These are phyloP conservation scores for Malus hybrid DNA, from an alignment of 331 rosid genomes.

Conservation along the genomic window DNA sequence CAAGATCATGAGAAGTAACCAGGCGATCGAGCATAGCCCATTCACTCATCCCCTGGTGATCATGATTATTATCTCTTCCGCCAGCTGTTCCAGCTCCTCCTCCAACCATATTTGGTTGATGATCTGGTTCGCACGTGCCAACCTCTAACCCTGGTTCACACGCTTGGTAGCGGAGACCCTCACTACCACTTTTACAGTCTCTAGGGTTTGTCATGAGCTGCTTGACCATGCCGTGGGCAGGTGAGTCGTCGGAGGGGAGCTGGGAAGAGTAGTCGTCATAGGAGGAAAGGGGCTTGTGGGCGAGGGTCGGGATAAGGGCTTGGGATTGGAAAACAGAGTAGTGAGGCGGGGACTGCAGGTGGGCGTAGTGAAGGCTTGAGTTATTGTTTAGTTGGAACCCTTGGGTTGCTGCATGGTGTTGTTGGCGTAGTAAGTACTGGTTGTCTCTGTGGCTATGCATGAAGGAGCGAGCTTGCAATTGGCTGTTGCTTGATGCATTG, in stretches of 20 bases:
- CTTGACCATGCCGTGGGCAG: slow-evolving; percentile 12
- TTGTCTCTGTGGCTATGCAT: slow-evolving; percentile 41
- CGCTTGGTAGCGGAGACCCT: slow-evolving; percentile 36
- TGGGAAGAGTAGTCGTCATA: not conserved
- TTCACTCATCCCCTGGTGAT: slow-evolving; percentile 37
- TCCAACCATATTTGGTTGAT: slow-evolving; percentile 21
- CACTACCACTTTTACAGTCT: slow-evolving; percentile 20
- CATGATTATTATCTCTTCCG: slow-evolving; percentile 12
- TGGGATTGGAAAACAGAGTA: slow-evolving; percentile 15
- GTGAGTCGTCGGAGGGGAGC: slow-evolving; percentile 1
- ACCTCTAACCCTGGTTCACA: slow-evolving; percentile 46
- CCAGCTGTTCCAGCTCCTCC: not conserved
- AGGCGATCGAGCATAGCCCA: slow-evolving; percentile 70
- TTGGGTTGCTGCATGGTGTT: slow-evolving; percentile 24
- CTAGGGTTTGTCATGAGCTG: slow-evolving; percentile 21
- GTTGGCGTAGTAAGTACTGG: slow-evolving; percentile 47
- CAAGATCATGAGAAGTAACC: slow-evolving; percentile 38
- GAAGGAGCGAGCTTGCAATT: slow-evolving; percentile 23
- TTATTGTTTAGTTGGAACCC: slow-evolving; percentile 46
- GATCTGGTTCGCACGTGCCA: slow-evolving; percentile 41
- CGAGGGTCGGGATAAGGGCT: slow-evolving; percentile 9
- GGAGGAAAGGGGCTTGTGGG: not conserved
- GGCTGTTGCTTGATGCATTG: slow-evolving; percentile 21
- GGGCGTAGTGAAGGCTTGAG: slow-evolving; percentile 48
- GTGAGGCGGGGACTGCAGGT: slow-evolving; percentile 7